phyloP scores from a whole-genome alignment of 192 early-diverging fungal genomes.

The Dimargaris verticillata region DNA sequence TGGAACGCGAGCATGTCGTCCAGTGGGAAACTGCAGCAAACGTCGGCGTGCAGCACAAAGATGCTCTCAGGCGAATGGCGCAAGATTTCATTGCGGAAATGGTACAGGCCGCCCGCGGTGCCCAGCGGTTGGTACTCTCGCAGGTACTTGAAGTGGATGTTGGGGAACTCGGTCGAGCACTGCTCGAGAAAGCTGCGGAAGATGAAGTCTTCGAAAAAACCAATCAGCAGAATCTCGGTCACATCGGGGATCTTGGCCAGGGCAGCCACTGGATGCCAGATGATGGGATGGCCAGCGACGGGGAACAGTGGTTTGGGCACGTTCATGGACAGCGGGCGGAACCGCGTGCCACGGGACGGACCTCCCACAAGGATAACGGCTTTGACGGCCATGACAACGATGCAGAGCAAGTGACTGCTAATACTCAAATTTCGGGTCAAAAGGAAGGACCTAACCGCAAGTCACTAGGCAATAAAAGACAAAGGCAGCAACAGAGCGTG shows the following conservation, averaged over 20 bases:
- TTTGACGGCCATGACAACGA: constrained; percentile 32
- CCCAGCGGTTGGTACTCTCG: constrained; percentile 94
- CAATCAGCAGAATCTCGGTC: constrained; percentile 86
- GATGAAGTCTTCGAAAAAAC: constrained; percentile 91
- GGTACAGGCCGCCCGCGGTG: constrained; percentile 92
- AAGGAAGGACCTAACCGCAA: too few relatives aligned
- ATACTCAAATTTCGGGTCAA: too few relatives aligned
- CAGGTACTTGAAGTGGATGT: constrained; percentile 80
- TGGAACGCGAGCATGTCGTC: constrained; percentile 73
- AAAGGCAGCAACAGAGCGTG: too few relatives aligned
- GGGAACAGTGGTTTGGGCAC: constrained; percentile 97
- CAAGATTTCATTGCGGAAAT: constrained; percentile 96
- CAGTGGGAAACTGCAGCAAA: constrained; percentile 88
- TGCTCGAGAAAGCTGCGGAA: constrained; percentile 80
- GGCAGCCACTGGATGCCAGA: constrained; percentile 90
- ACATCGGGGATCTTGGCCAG: constrained; percentile 75
- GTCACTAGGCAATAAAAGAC: too few relatives aligned
- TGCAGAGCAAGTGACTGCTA: too few relatives aligned
- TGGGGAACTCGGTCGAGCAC: constrained; percentile 72
- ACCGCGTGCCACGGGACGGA: constrained; percentile 90
- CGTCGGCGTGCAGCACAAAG: constrained; percentile 95
- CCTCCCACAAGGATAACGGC: constrained; percentile 96
- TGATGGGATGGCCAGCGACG: constrained; percentile 87
- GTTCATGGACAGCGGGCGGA: constrained; percentile 91
- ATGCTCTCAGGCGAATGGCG: constrained; percentile 78